A percentile compares a stretch with the other conserved stretches of the same genome.
Conservation (phyloP, 2,329 filamentous ascomycete genomes). For the Incumbomyces delicatus region DNA sequence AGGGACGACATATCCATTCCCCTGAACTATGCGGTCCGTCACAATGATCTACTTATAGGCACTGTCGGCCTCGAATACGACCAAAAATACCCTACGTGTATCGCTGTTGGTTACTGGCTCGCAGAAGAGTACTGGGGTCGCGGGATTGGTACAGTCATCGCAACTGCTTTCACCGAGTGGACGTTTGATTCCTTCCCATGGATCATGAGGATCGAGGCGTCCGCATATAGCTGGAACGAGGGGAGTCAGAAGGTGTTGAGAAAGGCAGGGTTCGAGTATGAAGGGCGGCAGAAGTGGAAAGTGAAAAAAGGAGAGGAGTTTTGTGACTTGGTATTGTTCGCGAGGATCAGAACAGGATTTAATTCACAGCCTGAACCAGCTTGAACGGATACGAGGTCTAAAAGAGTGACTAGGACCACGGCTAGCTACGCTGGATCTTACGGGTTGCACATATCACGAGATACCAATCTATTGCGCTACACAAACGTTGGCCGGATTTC, state of each 20-base stretch:
- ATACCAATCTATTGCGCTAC: too few species aligned
- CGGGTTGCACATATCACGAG: too few species aligned
- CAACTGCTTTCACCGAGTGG: constrained; percentile 4
- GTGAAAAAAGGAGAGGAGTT: constrained; percentile 6
- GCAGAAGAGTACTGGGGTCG: constrained; percentile 6
- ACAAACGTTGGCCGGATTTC: too few species aligned
- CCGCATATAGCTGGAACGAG: constrained; percentile 7
- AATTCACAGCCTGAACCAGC: neutral
- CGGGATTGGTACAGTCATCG: constrained; percentile 5
- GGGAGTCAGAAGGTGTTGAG: constrained; percentile 5
- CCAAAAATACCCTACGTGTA: neutral
- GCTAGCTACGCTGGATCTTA: too few species aligned
- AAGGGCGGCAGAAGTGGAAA: constrained; percentile 1
- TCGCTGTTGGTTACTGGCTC: constrained; percentile 7
- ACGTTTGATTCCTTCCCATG: constrained; percentile 4
- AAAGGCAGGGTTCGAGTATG: constrained; percentile 6
- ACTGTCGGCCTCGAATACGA: constrained; percentile 1
- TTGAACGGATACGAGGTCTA: too few species aligned
- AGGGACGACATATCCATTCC: constrained; percentile 2
- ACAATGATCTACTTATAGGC: constrained; percentile 7
- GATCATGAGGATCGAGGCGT: constrained; percentile 5
- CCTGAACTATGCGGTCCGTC: constrained; percentile 1
- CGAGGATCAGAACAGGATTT: neutral
- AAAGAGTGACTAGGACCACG: too few species aligned
- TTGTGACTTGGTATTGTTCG: constrained; percentile 3